A percentile compares a stretch with the other conserved stretches of the same genome.
phyloP scores from a whole-genome alignment of 2,329 filamentous ascomycete species.

The Ophiostoma novo-ulmi region DNA sequence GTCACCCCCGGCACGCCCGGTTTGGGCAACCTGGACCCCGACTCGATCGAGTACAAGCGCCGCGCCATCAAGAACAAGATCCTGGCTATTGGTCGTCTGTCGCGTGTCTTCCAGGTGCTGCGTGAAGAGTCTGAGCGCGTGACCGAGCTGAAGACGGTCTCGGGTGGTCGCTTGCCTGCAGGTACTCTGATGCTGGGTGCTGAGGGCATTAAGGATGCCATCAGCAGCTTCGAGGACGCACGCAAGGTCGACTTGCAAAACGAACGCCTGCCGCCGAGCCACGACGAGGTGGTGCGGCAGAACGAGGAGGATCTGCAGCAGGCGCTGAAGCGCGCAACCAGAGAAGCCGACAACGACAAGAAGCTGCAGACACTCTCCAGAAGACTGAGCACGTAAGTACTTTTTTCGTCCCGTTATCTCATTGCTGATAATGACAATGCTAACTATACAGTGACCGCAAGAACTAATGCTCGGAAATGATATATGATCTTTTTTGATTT shows the following conservation, averaged over 20 bases:
- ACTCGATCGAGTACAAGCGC: slow-evolving; percentile 88
- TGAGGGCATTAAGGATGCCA: slow-evolving; percentile 97
- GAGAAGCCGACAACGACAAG: slow-evolving; percentile 88
- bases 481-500: slow-evolving; percentile 10
- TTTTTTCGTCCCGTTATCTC: too few relatives aligned
- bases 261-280: slow-evolving; percentile 83
- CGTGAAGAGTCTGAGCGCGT: slow-evolving; percentile 96
- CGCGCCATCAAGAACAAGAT: slow-evolving; percentile 99
- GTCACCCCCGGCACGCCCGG: slow-evolving; percentile 38
- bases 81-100: slow-evolving; percentile 89
- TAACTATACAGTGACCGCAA: slow-evolving; percentile 25
- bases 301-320: slow-evolving; percentile 74
- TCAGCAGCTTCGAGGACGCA: slow-evolving; percentile 93
- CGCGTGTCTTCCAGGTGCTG: slow-evolving; percentile 95
- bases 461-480: slow-evolving; percentile 18
- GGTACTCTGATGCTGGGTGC: slow-evolving; percentile 97
- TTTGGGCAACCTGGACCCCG: slow-evolving; percentile 53
- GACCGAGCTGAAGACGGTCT: slow-evolving; percentile 94
- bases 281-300: slow-evolving; percentile 83
- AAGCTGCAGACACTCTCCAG: slow-evolving; percentile 81
- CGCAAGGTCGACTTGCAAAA: slow-evolving; percentile 96
- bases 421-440: not conserved
- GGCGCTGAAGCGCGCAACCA: slow-evolving; percentile 77
- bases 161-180: slow-evolving; percentile 84
- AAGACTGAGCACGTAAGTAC: slow-evolving; percentile 89